Base-by-base conservation (phyloP, 192 early-diverging fungal species). In the Backusella psychrophila region DNA sequence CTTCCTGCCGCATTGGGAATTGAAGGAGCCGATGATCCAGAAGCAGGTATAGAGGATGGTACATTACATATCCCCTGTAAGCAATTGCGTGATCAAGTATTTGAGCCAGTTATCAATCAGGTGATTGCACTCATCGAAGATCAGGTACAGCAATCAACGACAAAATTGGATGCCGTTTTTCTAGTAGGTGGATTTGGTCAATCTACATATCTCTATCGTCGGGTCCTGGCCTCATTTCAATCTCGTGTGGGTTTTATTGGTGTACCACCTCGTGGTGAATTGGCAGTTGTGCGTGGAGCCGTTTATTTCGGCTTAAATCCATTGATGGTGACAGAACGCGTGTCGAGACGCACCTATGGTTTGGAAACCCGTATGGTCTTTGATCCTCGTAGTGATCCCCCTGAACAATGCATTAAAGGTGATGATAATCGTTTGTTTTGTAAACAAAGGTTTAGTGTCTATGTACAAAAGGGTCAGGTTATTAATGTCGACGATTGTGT, bases 181-280 rank as follows among this genome's bases (percentile, higher is more conserved):
- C 71, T 87, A 71, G 86, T 85, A 23, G 86, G 86, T 56, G 86
- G 85, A 31, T 88, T 88, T 41, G 83, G 85, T 31, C 84, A 85
- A 29, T 86, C 85, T 21, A 86, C 81, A 69, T 88, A 88, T 56
- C 81, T 88, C 49, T 82, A 81, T 46, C 76, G 70, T 35, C 84
- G 81, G 41, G 78, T 86, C 36, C 75, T 82, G 53, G 44, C 78
- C 11, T 71, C 70, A 23, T 88, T 83, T 41, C 71, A 67, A 34
- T 56, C n/a, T 34, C 77, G 80, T 31, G 82, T 86, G 1, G 77
- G 75, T 19, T 76, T 81, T 26, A 88, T 88, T 46, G 84, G 71
- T 26, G 81, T 83, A 75, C 77, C 82, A 77, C 80, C 81, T 80
- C 78, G 86, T 83, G 69, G 87, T 78, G 67, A 83, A 81, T 65